Conservation (phyloP, 2,329 filamentous ascomycete species). For the Esteya vermicola region DNA sequence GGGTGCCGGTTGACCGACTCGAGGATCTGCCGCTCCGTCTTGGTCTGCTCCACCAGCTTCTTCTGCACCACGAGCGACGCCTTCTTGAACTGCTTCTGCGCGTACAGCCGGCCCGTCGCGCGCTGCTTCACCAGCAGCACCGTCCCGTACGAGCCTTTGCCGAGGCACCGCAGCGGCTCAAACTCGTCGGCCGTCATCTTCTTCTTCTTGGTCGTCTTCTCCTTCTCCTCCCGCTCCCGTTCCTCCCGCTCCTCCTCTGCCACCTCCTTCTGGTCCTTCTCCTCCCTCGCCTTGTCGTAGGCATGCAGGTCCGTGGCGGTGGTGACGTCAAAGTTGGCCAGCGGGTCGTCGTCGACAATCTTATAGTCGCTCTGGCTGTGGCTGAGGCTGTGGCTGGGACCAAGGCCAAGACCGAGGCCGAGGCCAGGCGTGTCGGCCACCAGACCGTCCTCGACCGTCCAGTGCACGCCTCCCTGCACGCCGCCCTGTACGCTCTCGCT, state of each 20-base stretch:
- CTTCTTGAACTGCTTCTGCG: constrained; percentile 98
- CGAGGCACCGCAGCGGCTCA: constrained; percentile 77
- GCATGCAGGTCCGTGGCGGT: neutral
- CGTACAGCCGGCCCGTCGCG: constrained; percentile 75
- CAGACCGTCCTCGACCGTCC: constrained; percentile 2
- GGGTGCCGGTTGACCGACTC: constrained; percentile 94
- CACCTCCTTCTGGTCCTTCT: no score
- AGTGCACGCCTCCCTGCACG: constrained; percentile 23
- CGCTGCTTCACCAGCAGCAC: constrained; percentile 87
- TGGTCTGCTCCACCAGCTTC: constrained; percentile 90
- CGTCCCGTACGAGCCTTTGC: constrained; percentile 92
- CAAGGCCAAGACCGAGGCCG: no score
- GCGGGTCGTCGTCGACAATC: neutral
- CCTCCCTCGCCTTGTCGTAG: no score
- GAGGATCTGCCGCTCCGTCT: constrained; percentile 87
- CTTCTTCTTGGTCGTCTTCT: constrained; percentile 20
- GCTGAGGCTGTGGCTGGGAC: neutral
- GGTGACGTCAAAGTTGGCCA: neutral
- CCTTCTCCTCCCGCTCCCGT: no score
- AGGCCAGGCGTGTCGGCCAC: neutral
- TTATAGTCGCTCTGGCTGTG: neutral
- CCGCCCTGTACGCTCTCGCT: constrained; percentile 45
- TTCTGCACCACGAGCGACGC: constrained; percentile 91
- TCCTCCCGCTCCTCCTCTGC: no score
- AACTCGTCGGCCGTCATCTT: constrained; percentile 94